Percentiles rank a stretch among this genome's conserved stretches.
These are phyloP conservation scores for Phytophthora citricola DNA, from an alignment of 352 stramenopile genomes.

Conservation along the genomic window DNA sequence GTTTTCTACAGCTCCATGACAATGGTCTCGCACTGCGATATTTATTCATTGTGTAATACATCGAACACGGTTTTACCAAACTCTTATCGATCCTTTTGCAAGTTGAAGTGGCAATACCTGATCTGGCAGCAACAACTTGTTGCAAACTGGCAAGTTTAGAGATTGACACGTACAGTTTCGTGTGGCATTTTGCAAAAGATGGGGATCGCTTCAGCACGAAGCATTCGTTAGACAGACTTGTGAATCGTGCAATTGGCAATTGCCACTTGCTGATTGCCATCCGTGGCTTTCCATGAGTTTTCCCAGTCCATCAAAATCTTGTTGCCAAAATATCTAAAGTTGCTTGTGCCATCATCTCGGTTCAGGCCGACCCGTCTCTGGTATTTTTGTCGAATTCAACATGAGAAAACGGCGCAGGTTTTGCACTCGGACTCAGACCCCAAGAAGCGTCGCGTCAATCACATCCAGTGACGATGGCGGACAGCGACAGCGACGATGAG, in stretches of 20 bases:
- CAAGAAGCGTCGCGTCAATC: constrained; percentile 24
- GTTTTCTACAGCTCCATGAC: neutral
- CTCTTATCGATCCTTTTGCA: neutral
- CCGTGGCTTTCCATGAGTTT: constrained; percentile 8
- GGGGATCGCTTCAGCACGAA: constrained; percentile 5
- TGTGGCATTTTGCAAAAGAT: neutral
- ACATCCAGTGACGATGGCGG: constrained; percentile 39
- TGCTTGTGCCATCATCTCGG: constrained; percentile 1
- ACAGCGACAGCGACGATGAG: constrained; percentile 91
- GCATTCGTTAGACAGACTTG: too few species aligned
- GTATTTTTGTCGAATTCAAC: constrained; percentile 25
- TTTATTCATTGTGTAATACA: constrained; percentile 33
- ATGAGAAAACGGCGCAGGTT: constrained; percentile 16
- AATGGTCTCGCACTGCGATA: constrained; percentile 15
- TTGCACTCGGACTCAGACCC: constrained; percentile 20
- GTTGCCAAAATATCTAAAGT: constrained; percentile 3
- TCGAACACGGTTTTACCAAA: constrained; percentile 10
- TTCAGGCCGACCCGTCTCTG: constrained; percentile 16
- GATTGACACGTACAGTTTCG: too few species aligned
- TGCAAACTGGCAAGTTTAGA: too few species aligned
- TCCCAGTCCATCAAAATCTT: constrained; percentile 8
- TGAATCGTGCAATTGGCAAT: neutral
- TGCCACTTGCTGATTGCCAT: neutral
- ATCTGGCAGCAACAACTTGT: neutral
- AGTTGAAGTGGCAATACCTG: neutral